Conservation (phyloP, 805 yeast species). For the Hanseniaspora opuntiae region DNA sequence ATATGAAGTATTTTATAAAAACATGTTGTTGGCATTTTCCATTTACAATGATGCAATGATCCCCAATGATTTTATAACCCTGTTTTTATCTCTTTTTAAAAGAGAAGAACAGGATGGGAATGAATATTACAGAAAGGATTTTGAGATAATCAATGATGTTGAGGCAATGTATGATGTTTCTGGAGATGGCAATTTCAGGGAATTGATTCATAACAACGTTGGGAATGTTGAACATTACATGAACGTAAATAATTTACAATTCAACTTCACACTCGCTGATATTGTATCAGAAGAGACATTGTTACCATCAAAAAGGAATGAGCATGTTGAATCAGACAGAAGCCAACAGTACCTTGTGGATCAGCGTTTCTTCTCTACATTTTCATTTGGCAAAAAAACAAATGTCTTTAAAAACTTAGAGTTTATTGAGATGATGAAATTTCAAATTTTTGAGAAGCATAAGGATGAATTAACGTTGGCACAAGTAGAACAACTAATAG, state of each 20-base stretch:
- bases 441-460: neutral
- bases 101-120: neutral
- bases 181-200: neutral
- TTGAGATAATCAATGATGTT: conserved; percentile 1
- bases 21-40: neutral
- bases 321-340: neutral
- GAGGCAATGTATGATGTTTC: neutral
- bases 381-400: neutral
- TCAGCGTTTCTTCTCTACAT: conserved; percentile 3
- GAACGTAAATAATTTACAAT: neutral
- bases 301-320: neutral
- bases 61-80: conserved; percentile 5
- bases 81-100: conserved; percentile 5
- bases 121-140: conserved; percentile 5
- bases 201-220: neutral
- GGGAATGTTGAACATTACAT: neutral
- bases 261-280: neutral
- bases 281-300: neutral
- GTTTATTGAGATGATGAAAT: neutral
- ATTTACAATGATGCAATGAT: conserved; percentile 6
- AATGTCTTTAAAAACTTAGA: conserved; percentile 2
- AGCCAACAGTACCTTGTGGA: neutral
- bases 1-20: conserved; percentile 10
- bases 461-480: neutral
- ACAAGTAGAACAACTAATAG: neutral